Conservation (phyloP, 345 rosid species). For the Eucalyptus sideroxylon region DNA sequence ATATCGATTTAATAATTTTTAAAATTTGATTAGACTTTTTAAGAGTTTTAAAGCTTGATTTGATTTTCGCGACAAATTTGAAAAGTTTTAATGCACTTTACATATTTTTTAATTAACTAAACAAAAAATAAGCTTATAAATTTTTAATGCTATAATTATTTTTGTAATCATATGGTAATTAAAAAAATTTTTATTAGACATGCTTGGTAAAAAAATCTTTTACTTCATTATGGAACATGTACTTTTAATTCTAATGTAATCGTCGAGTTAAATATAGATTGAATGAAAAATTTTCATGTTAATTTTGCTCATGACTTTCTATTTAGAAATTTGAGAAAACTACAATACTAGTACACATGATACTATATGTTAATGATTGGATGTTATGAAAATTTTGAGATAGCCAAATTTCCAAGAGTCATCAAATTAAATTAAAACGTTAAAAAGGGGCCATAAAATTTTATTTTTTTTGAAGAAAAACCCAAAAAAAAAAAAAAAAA, state of each 20-base stretch:
- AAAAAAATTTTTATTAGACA: neutral
- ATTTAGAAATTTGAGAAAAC: neutral
- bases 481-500: neutral
- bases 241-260: neutral
- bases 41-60: too few relatives aligned
- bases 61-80: too few relatives aligned
- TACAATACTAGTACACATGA: neutral
- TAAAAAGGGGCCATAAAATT: neutral
- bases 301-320: neutral
- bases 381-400: neutral
- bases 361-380: neutral
- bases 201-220: neutral
- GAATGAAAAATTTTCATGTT: rapidly evolving
- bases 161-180: neutral
- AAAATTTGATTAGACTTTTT: too few relatives aligned
- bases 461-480: too few relatives aligned
- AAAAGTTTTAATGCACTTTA: neutral
- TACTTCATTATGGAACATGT: neutral
- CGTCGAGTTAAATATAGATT: too few relatives aligned
- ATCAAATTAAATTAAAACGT: neutral
- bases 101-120: neutral
- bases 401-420: neutral
- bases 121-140: neutral
- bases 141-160: neutral
- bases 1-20: too few relatives aligned